Evolutionary conservation across 2,329 filamentous ascomycete genomes (phyloP).

Genomic region (Lecanoromycetidae sp.): DNA sequence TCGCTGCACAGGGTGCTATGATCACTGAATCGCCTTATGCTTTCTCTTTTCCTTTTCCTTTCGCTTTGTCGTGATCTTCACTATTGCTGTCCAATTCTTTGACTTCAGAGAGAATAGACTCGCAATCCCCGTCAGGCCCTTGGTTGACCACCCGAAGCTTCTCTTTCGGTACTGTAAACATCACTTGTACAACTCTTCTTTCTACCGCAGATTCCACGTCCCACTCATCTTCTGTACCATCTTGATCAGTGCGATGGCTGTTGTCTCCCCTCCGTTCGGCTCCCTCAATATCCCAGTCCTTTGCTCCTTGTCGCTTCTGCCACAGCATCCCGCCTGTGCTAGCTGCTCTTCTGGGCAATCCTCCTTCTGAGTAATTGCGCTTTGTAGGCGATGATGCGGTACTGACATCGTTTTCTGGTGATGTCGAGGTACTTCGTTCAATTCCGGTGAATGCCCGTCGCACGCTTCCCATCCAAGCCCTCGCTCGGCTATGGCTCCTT

Average conservation of each 20-base stretch:
- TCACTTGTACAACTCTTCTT: slow-evolving; percentile 62
- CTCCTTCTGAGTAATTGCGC: slow-evolving; percentile 16
- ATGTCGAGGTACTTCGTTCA: slow-evolving; percentile 19
- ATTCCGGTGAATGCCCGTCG: slow-evolving; percentile 47
- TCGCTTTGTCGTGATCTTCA: slow-evolving; percentile 26
- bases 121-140: slow-evolving; percentile 27
- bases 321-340: slow-evolving; percentile 38
- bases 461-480: slow-evolving; percentile 57
- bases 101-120: slow-evolving; percentile 19
- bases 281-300: slow-evolving; percentile 38
- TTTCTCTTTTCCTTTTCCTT: slow-evolving; percentile 16
- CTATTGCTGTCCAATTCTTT: slow-evolving; percentile 21
- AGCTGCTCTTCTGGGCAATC: slow-evolving; percentile 33
- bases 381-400: slow-evolving; percentile 22
- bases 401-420: slow-evolving; percentile 25
- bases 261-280: slow-evolving; percentile 19
- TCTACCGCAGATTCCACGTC: slow-evolving; percentile 64
- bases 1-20: not conserved
- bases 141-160: slow-evolving; percentile 82
- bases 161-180: slow-evolving; percentile 88
- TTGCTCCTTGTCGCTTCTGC: slow-evolving; percentile 39
- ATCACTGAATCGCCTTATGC: not conserved
- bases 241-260: slow-evolving; percentile 19
- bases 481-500: slow-evolving; percentile 39
- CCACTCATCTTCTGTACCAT: slow-evolving; percentile 46